A percentile compares a stretch with the other conserved stretches of the same genome.
phyloP scores from a whole-genome alignment of 495 filamentous ascomycete genomes.

The Penicillium odoratum region DNA sequence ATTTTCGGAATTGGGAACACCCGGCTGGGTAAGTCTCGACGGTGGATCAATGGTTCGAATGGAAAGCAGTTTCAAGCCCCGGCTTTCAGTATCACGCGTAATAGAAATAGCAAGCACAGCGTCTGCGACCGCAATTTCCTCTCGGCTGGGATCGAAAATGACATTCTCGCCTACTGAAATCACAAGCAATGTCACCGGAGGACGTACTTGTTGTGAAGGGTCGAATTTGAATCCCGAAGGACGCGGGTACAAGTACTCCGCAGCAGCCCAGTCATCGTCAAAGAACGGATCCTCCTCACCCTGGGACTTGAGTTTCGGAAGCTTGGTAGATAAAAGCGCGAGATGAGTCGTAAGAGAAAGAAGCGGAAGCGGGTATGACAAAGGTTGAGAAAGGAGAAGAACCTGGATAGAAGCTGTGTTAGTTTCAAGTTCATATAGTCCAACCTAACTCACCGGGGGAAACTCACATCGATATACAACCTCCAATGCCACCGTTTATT shows the following conservation, averaged over 20 bases:
- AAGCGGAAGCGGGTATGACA: constrained; percentile 88
- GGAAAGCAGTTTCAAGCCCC: constrained; percentile 53
- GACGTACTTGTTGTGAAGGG: constrained; percentile 43
- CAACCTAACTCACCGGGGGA: neutral
- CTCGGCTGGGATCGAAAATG: constrained; percentile 87
- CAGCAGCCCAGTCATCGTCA: constrained; percentile 94
- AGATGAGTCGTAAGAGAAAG: constrained; percentile 92
- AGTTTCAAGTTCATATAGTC: neutral
- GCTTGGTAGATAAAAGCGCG: constrained; percentile 83
- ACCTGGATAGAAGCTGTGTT: constrained; percentile 55
- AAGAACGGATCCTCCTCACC: constrained; percentile 95
- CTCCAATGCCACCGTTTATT: constrained; percentile 93
- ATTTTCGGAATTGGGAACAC: constrained; percentile 68
- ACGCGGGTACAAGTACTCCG: constrained; percentile 72
- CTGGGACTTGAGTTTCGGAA: constrained; percentile 80
- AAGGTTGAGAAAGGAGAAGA: constrained; percentile 85
- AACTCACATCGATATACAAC: constrained; percentile 85
- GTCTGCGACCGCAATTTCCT: constrained; percentile 92
- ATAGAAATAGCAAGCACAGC: constrained; percentile 79
- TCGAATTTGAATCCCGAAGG: constrained; percentile 12
- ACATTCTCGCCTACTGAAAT: constrained; percentile 83
- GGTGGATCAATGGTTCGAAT: constrained; percentile 70
- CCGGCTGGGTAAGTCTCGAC: constrained; percentile 67
- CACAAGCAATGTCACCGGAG: constrained; percentile 87
- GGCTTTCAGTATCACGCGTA: constrained; percentile 35